Conservation (phyloP, 2,329 filamentous ascomycete genomes). For the Kalaharituber pfeilii region DNA sequence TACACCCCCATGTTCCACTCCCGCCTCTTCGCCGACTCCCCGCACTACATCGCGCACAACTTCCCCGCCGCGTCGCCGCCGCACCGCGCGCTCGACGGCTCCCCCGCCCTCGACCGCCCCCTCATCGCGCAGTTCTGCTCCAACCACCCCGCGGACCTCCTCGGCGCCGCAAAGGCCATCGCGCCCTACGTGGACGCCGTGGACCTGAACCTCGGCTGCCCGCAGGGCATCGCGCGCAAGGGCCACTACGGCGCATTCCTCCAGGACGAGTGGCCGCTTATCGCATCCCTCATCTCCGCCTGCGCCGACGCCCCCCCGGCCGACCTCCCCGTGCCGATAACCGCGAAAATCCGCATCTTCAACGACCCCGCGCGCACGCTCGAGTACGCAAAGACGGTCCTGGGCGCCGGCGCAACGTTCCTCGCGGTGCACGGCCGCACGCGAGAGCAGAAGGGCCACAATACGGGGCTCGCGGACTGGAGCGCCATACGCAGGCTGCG, state of each 20-base stretch:
- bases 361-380: constrained; percentile 76
- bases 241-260: constrained; percentile 88
- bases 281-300: constrained; percentile 67
- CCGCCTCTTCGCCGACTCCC: constrained; percentile 61
- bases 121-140: constrained; percentile 95
- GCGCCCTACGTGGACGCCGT: constrained; percentile 86
- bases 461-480: constrained; percentile 91
- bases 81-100: constrained; percentile 60
- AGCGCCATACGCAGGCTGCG: constrained; percentile 62
- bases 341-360: constrained; percentile 82
- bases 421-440: constrained; percentile 79
- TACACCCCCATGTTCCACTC: constrained; percentile 97
- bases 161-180: constrained; percentile 60
- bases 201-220: constrained; percentile 88
- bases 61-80: constrained; percentile 35
- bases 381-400: constrained; percentile 71
- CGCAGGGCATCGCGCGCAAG: constrained; percentile 80
- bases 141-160: constrained; percentile 63
- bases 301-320: constrained; percentile 40
- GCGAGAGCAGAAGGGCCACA: constrained; percentile 86
- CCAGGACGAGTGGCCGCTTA: constrained; percentile 76
- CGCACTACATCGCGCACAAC: constrained; percentile 58
- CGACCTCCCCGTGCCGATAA: constrained; percentile 66
- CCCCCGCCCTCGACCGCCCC: constrained; percentile 56
- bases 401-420: constrained; percentile 78